Conservation (phyloP, 2,329 filamentous ascomycete genomes). For the Fusarium sp. region DNA sequence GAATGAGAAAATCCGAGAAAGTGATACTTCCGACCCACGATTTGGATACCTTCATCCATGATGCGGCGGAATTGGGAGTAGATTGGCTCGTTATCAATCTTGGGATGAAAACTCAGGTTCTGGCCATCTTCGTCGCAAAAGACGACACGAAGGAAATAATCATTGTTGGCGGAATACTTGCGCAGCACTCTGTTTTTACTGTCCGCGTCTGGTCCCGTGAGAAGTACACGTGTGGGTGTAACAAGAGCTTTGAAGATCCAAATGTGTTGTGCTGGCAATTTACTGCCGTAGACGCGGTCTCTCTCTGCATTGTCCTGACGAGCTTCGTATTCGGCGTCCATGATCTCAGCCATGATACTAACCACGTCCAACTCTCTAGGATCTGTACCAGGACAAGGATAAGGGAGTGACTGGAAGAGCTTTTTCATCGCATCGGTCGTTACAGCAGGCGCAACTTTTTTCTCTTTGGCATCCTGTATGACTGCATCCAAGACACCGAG, state of each 20-base stretch:
- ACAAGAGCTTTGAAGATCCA: slow-evolving; percentile 67
- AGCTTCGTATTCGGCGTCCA: slow-evolving; percentile 56
- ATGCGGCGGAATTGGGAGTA: slow-evolving; percentile 70
- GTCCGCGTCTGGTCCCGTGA: slow-evolving; percentile 73
- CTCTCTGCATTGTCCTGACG: slow-evolving; percentile 42
- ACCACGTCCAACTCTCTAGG: slow-evolving; percentile 55
- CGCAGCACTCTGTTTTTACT: slow-evolving; percentile 77
- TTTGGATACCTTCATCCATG: slow-evolving; percentile 68
- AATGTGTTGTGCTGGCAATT: slow-evolving; percentile 55
- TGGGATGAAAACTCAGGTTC: slow-evolving; percentile 68
- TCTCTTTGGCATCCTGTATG: slow-evolving; percentile 42
- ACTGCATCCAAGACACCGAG: slow-evolving; percentile 56
- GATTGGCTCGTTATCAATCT: slow-evolving; percentile 59
- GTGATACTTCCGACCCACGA: slow-evolving; percentile 71
- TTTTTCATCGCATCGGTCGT: slow-evolving; percentile 66
- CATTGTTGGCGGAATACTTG: slow-evolving; percentile 68
- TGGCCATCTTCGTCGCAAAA: slow-evolving; percentile 81
- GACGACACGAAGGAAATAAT: slow-evolving; percentile 76
- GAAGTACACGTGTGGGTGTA: slow-evolving; percentile 68
- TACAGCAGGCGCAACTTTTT: slow-evolving; percentile 51
- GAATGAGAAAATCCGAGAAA: slow-evolving; percentile 87
- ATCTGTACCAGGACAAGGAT: slow-evolving; percentile 63
- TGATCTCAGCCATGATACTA: slow-evolving; percentile 55
- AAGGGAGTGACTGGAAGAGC: slow-evolving; percentile 65
- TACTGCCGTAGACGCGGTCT: slow-evolving; percentile 44